Evolutionary conservation across 805 yeast genomes (phyloP).

Genomic region (Candida sithepensis): DNA sequence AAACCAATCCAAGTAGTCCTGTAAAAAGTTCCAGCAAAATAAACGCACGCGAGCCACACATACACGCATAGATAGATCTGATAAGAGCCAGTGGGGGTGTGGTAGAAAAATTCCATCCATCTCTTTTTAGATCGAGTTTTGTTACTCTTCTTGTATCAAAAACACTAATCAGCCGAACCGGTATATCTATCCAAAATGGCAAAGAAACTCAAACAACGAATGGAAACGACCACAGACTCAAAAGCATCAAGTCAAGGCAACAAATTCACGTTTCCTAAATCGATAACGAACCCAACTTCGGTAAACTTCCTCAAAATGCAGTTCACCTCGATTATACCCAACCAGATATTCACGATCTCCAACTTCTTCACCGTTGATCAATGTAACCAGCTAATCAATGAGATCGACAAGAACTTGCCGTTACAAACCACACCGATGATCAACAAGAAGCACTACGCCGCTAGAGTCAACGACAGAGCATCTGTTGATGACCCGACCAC

Average conservation of each 20-base stretch:
- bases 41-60: no score
- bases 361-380: conserved; percentile 36
- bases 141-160: no score
- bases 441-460: conserved; percentile 52
- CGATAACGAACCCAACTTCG: background rate
- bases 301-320: conserved; percentile 5
- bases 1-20: no score
- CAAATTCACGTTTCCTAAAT: background rate
- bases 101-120: no score
- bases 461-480: conserved; percentile 52
- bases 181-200: conserved; percentile 1
- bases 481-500: conserved; percentile 35
- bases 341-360: conserved; percentile 39
- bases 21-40: no score
- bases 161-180: no score
- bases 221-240: background rate
- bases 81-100: no score
- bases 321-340: conserved; percentile 19
- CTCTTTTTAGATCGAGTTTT: no score
- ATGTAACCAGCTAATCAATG: conserved; percentile 37
- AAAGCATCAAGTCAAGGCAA: background rate
- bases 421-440: conserved; percentile 47
- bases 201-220: background rate
- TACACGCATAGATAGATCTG: no score
- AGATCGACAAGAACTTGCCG: conserved; percentile 21